These are phyloP conservation scores for Tetragonia tetragonoides DNA, from an alignment of 148 eudicot species.

Conservation along the genomic window DNA sequence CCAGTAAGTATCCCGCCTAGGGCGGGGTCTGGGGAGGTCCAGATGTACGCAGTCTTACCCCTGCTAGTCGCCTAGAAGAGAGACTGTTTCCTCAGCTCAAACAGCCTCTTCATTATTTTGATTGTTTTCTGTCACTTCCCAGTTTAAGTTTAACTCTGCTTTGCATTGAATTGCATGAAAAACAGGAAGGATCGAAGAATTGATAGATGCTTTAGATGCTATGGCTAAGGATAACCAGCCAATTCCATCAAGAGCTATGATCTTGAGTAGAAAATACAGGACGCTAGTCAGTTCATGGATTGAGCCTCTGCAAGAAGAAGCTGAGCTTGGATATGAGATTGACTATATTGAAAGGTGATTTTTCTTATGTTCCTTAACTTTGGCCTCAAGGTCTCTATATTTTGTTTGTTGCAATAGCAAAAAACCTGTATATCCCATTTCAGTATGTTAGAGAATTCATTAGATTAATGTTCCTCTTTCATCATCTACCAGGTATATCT, in stretches of 20 bases:
- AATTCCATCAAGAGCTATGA: conserved; percentile 96
- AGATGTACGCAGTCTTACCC: too few relatives aligned
- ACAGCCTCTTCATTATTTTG: conserved; percentile 4
- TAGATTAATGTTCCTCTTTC: conserved; percentile 3
- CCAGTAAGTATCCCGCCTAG: too few relatives aligned
- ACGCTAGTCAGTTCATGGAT: conserved; percentile 97
- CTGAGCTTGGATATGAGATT: conserved; percentile 92
- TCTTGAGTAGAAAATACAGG: conserved; percentile 84
- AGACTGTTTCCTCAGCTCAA: too few relatives aligned
- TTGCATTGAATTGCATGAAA: conserved; percentile 14
- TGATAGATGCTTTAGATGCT: conserved; percentile 86
- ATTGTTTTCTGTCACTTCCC: neutral
- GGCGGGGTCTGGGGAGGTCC: too few relatives aligned
- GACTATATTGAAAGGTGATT: conserved; percentile 86
- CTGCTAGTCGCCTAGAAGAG: too few relatives aligned
- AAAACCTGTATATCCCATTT: neutral
- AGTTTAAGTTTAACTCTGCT: neutral
- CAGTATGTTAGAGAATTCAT: neutral
- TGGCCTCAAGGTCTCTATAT: neutral
- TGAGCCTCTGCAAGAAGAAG: conserved; percentile 98
- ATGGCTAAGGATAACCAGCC: conserved; percentile 82
- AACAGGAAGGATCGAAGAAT: conserved; percentile 83
- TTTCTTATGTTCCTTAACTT: conserved; percentile 13
- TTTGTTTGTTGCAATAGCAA: neutral
- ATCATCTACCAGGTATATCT: conserved; percentile 57